Evolutionary conservation across 2,329 filamentous ascomycete genomes (phyloP).

Genomic region (Coleophoma eucalyptorum): DNA sequence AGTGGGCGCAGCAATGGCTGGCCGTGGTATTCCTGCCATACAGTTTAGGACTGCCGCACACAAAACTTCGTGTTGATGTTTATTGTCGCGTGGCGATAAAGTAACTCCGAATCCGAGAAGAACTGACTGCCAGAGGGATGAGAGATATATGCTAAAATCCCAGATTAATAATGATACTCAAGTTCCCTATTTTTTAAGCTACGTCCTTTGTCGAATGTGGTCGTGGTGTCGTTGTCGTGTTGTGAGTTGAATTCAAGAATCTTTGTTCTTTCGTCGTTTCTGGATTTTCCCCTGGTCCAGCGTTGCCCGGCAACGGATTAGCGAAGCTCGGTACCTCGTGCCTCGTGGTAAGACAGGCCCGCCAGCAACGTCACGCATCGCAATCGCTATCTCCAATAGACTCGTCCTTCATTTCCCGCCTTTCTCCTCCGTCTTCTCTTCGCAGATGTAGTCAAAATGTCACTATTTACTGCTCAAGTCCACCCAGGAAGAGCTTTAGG

Average conservation of each 20-base stretch:
- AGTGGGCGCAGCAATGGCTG: slow-evolving; percentile 40
- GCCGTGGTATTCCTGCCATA: slow-evolving; percentile 53
- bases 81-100: neutral
- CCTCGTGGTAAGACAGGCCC: neutral
- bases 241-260: slow-evolving; percentile 1
- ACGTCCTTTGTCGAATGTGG: neutral
- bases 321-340: neutral
- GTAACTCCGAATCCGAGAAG: neutral
- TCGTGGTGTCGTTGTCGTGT: slow-evolving; percentile 6
- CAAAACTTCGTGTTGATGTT: neutral
- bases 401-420: neutral
- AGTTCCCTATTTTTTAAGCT: too few relatives aligned
- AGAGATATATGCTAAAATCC: neutral
- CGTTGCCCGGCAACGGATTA: neutral
- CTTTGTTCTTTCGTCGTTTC: neutral
- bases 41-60: slow-evolving; percentile 6
- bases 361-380: neutral
- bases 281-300: neutral
- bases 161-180: neutral
- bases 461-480: slow-evolving; percentile 57
- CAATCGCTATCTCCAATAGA: neutral
- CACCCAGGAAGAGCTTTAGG: slow-evolving; percentile 59
- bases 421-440: slow-evolving; percentile 1
- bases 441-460: slow-evolving; percentile 26
- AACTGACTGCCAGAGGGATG: too few relatives aligned